Evolutionary conservation across 2,329 filamentous ascomycete species (phyloP).

Genomic region (Myrmaecium sp.): DNA sequence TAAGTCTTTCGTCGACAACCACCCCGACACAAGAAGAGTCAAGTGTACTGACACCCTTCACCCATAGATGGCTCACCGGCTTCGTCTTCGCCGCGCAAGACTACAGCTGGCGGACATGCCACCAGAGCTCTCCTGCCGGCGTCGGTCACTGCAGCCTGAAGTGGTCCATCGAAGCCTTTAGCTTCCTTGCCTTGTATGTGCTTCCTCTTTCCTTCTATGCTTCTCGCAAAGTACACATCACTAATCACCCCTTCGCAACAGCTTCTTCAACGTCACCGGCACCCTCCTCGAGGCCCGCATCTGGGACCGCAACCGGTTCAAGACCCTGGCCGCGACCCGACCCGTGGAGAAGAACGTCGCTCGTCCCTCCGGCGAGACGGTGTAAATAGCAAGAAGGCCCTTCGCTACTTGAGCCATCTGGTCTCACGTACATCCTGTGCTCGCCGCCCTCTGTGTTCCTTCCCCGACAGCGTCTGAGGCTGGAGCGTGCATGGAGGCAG

Average conservation of each 20-base stretch:
- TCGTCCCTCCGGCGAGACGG: no score
- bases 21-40: no score
- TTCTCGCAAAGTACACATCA: not conserved
- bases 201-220: conserved; percentile 1
- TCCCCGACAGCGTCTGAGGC: no score
- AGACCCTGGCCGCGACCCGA: no score
- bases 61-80: conserved; percentile 12
- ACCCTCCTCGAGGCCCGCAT: conserved; percentile 8
- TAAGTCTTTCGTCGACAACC: no score
- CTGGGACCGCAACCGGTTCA: conserved; percentile 8
- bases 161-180: conserved; percentile 10
- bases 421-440: no score
- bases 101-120: conserved; percentile 7
- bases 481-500: no score
- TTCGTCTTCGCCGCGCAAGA: conserved; percentile 12
- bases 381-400: no score
- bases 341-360: no score
- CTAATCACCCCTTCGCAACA: conserved; percentile 1
- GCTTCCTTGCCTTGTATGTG: conserved; percentile 12
- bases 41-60: no score
- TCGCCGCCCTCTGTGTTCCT: no score
- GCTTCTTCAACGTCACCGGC: conserved; percentile 9
- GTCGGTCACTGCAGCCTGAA: conserved; percentile 8
- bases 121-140: conserved; percentile 5
- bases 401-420: no score